Evolutionary conservation across 106 monocot species (phyloP).

Genomic region (Triglochin maritima): DNA sequence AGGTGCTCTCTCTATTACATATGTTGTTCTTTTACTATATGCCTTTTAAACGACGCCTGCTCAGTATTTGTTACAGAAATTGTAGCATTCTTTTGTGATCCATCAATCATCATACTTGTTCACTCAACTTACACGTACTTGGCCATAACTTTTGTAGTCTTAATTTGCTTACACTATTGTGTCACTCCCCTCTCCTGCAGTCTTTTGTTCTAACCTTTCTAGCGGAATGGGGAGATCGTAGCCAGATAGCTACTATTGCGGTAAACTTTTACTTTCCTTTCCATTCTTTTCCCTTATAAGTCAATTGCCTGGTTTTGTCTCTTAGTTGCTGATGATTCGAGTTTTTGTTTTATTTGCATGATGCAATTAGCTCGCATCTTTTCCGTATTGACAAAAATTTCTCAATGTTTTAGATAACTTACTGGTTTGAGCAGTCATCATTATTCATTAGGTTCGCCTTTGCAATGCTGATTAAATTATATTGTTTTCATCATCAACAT

Average conservation of each 20-base stretch:
- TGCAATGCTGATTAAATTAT: too few species aligned
- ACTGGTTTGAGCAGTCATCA: too few species aligned
- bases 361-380: too few species aligned
- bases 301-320: too few species aligned
- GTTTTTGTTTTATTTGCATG: too few species aligned
- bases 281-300: too few species aligned
- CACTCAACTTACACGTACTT: neutral
- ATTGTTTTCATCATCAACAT: too few species aligned
- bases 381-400: too few species aligned
- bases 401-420: too few species aligned
- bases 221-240: slow-evolving; percentile 97
- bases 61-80: neutral
- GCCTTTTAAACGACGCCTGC: neutral
- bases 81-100: neutral
- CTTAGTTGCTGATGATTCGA: too few species aligned
- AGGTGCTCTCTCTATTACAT: slow-evolving; percentile 32
- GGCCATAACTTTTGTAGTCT: neutral
- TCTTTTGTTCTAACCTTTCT: slow-evolving; percentile 92
- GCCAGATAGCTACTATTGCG: slow-evolving; percentile 94
- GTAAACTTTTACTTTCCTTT: slow-evolving; percentile 25
- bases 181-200: slow-evolving; percentile 25
- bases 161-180: neutral
- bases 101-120: too few species aligned
- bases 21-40: neutral
- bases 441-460: too few species aligned